Base-by-base conservation (phyloP, 768 basidiomycete species). In the Auricularia auricula-judae region DNA sequence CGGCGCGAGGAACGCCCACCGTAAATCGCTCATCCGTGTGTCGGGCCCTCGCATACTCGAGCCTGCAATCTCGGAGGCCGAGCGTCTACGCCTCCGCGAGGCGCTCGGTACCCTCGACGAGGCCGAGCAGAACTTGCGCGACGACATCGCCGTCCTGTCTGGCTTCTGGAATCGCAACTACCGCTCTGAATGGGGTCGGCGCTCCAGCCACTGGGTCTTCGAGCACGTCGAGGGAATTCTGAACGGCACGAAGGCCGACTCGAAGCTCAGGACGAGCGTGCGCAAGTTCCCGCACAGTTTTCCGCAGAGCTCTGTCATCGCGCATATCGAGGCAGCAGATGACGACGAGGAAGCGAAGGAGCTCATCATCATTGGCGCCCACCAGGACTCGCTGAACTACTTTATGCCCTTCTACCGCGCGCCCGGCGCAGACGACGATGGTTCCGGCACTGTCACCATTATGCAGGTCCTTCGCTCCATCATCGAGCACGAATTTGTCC, bases 391-490 rank as follows among this genome's bases (percentile, higher is more conserved):
- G n/a, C 65, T 67, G 36, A 67, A 68, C 61, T 54, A 66, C 62
- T 51, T 62, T 29, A 51, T 36, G 44, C 67, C 67, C 14, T 69
- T 66, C 23, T 63, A 53, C 11, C 23, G 53, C 18, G 89, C 89
- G 42, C 89, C 89, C 70, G 90, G 90, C 72, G 87, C 88, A 73
- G 88, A 87, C 67, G 88, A 82, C 66, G 80, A 81, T 62, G 82
- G 81, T 16, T 78, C 86, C 66, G 89, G 89, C 67, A 82, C 80
- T n/a, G 86, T 89, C 63, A 86, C 85, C n/a, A 88, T 91, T 67
- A 74, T 91, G 47, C 90, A 91, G 75, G 80, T 87, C 18, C 90
- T 89, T 72, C 82, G 89, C 43, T 86, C 82, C 12, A 77, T 91
- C 65, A 78, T 91, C 67, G 80, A 82, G 34, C 81, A 86, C 43